Evolutionary conservation across 495 filamentous ascomycete genomes (phyloP), one percentile per base, ranked within the genome.

Genomic region (Daldinia loculata): DNA sequence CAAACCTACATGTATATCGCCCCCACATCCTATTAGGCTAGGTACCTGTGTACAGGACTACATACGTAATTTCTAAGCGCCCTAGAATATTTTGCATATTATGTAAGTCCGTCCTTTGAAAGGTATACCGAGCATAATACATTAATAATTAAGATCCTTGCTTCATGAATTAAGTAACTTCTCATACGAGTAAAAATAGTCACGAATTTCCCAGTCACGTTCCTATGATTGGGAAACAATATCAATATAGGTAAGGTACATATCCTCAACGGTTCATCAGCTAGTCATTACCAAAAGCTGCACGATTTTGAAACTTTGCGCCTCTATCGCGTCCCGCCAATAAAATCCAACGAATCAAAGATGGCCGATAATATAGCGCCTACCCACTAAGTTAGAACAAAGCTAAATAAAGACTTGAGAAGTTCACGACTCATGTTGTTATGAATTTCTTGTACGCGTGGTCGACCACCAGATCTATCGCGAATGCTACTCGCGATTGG

Each of bases 1-100:
- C 27, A 15, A n/a, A 30, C 24, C 15, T 30, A n/a, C 50, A n/a
- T 27, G 50, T 53, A 27, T 53, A 30, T 27, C 24, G 5, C 24
- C 50, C 41, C 50, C 50, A 30, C 24, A 30, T 36, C 17, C 30
- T 6, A 2, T 36, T 56, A 56, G 17, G n/a, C 43, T 4, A 19
- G 43, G n/a, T 48, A 45, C 12, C 12, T 30, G 6, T 6, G 6
- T 17, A 29, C 22, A 26, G 12, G 27, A 27, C 26, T 56, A 56
- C 52, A 30, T 56, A 56, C 52, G 52, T 56, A 56, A 56, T 56
- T 56, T 36, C n/a, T 30, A 27, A 34, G 27, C n/a, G 52, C 52
- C 50, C 27, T 53, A 6, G 4, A n/a, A 27, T 30, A 15, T n/a
- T 11, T 5, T 15, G 5, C 3, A 53, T 22, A 53, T 14, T 29